Conservation (phyloP, 305 asterid species). For the Rubia peregrina region DNA sequence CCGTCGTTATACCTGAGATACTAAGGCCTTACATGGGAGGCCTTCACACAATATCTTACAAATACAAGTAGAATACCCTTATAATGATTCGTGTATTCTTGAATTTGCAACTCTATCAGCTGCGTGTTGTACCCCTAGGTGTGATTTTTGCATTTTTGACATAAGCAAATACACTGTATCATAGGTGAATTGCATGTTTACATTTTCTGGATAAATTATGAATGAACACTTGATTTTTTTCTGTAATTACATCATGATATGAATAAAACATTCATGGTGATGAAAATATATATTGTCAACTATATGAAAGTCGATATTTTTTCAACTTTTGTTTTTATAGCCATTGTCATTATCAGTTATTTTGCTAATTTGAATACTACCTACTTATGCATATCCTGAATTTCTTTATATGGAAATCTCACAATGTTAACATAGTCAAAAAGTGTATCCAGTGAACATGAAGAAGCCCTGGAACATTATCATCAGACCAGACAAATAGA, state of each 20-base stretch:
- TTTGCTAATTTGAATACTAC: too few relatives aligned
- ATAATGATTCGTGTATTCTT: background rate
- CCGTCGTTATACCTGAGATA: constrained; percentile 62
- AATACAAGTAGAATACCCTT: constrained; percentile 20
- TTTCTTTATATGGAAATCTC: background rate
- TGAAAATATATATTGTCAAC: background rate
- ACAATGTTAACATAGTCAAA: too few relatives aligned
- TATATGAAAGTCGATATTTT: background rate
- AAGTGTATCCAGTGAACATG: too few relatives aligned
- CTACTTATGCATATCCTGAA: too few relatives aligned
- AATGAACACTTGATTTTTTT: too few relatives aligned
- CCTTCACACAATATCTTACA: constrained; percentile 39
- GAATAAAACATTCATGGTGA: background rate
- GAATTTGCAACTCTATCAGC: background rate
- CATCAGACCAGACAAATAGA: background rate
- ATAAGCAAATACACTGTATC: background rate
- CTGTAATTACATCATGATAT: too few relatives aligned
- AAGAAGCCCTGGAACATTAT: too few relatives aligned
- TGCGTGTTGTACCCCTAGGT: background rate
- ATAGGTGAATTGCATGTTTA: background rate
- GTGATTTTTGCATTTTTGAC: background rate
- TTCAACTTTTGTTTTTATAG: background rate
- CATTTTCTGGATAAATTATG: background rate
- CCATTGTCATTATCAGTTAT: too few relatives aligned
- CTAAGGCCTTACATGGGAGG: constrained; percentile 94